Evolutionary conservation across 345 rosid species (phyloP).

Genomic region (Citrus mangshanensis): DNA sequence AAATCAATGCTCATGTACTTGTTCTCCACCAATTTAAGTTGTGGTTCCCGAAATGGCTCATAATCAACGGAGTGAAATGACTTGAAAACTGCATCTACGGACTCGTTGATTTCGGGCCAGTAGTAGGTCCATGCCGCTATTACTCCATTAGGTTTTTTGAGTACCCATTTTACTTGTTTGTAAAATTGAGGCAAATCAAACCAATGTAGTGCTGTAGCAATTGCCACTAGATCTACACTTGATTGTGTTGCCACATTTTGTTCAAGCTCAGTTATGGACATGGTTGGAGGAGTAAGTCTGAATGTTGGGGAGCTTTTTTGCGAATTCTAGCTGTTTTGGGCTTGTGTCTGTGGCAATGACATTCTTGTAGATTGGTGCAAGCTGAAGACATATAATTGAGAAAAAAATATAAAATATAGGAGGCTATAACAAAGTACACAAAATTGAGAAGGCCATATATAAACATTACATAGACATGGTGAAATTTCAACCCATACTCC

Average conservation of each 20-base stretch:
- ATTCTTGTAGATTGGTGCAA: constrained; percentile 59
- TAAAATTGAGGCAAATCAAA: constrained; percentile 55
- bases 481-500: too few species aligned
- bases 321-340: constrained; percentile 59
- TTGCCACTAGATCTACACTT: constrained; percentile 56
- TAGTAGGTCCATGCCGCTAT: constrained; percentile 87
- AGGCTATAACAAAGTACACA: too few species aligned
- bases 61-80: constrained; percentile 40
- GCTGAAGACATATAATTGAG: constrained; percentile 29
- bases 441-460: too few species aligned
- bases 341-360: constrained; percentile 87
- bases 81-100: constrained; percentile 46
- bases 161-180: constrained; percentile 48
- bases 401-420: too few species aligned
- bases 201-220: constrained; percentile 87
- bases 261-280: constrained; percentile 44
- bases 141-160: constrained; percentile 48
- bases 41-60: constrained; percentile 53
- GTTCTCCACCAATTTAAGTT: constrained; percentile 55
- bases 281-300: constrained; percentile 38
- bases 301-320: neutral
- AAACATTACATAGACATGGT: too few species aligned
- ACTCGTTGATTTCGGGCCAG: constrained; percentile 42
- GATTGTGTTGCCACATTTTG: constrained; percentile 37
- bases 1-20: constrained; percentile 51